phyloP scores from a whole-genome alignment of 805 yeast species.

The Cyberlindnera subsufficiens region DNA sequence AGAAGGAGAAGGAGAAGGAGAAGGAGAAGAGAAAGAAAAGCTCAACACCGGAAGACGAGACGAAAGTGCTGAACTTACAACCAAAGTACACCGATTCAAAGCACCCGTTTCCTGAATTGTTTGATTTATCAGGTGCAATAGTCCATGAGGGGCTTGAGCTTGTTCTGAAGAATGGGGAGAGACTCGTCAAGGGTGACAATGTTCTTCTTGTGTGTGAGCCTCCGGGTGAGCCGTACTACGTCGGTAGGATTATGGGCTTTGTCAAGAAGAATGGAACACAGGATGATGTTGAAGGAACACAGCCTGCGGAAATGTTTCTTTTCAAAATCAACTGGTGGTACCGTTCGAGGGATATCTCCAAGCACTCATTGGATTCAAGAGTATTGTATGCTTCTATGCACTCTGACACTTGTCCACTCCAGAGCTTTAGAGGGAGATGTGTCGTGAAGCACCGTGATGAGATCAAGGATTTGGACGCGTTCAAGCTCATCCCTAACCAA shows the following conservation, averaged over 20 bases:
- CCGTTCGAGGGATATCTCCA: slow-evolving; percentile 78
- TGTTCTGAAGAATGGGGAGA: slow-evolving; percentile 15
- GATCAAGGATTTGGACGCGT: slow-evolving; percentile 45
- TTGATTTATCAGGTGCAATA: slow-evolving; percentile 34
- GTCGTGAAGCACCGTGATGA: slow-evolving; percentile 65
- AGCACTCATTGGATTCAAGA: slow-evolving; percentile 64
- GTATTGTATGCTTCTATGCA: slow-evolving; percentile 80
- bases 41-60: slow-evolving; percentile 8
- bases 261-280: slow-evolving; percentile 30
- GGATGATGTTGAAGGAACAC: slow-evolving; percentile 22
- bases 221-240: slow-evolving; percentile 89
- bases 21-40: slow-evolving; percentile 7
- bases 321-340: slow-evolving; percentile 88
- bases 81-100: slow-evolving; percentile 10
- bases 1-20: slow-evolving; percentile 5
- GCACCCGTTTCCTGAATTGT: slow-evolving; percentile 27
- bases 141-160: slow-evolving; percentile 23
- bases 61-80: slow-evolving; percentile 21
- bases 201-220: slow-evolving; percentile 88
- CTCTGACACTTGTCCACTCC: slow-evolving; percentile 73
- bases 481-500: slow-evolving; percentile 52
- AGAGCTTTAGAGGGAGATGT: slow-evolving; percentile 70
- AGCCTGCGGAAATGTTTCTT: slow-evolving; percentile 45
- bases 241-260: slow-evolving; percentile 81
- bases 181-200: slow-evolving; percentile 39